Percentiles rank a stretch among this genome's conserved stretches.
These are phyloP conservation scores for Tricholoma flavovirens DNA, from an alignment of 768 basidiomycete genomes.

Conservation along the genomic window DNA sequence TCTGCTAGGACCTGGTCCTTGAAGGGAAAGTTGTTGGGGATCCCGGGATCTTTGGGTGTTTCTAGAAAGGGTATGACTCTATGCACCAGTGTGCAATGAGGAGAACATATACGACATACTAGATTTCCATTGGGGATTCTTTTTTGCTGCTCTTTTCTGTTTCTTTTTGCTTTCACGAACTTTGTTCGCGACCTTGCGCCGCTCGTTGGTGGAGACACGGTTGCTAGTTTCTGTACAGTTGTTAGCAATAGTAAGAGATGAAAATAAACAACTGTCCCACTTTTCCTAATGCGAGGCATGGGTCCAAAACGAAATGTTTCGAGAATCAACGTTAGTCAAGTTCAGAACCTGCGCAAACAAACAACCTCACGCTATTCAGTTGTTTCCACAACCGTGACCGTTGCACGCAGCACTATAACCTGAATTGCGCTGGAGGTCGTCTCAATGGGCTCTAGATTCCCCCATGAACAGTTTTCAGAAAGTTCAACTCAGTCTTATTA, in stretches of 20 bases:
- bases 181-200: slow-evolving; percentile 70
- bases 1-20: slow-evolving; percentile 94
- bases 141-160: slow-evolving; percentile 66
- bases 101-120: slow-evolving; percentile 42
- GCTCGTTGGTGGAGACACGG: slow-evolving; percentile 65
- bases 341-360: no score
- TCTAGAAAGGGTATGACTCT: slow-evolving; percentile 33
- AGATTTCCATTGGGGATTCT: slow-evolving; percentile 82
- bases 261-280: neutral
- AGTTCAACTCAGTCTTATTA: no score
- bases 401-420: no score
- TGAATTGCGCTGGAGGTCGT: no score
- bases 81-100: neutral
- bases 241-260: neutral
- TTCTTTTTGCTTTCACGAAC: slow-evolving; percentile 75
- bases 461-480: no score
- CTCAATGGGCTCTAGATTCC: no score
- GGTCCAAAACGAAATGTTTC: neutral
- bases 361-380: no score
- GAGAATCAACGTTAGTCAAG: no score
- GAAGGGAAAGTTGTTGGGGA: slow-evolving; percentile 89
- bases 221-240: slow-evolving; percentile 70
- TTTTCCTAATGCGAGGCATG: slow-evolving; percentile 16
- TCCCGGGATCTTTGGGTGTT: slow-evolving; percentile 85
- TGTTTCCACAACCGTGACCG: no score